Percentiles rank a stretch among this genome's conserved stretches.
Evolutionary conservation across 2,329 filamentous ascomycete species (phyloP).

Genomic region (Alternaria arborescens): DNA sequence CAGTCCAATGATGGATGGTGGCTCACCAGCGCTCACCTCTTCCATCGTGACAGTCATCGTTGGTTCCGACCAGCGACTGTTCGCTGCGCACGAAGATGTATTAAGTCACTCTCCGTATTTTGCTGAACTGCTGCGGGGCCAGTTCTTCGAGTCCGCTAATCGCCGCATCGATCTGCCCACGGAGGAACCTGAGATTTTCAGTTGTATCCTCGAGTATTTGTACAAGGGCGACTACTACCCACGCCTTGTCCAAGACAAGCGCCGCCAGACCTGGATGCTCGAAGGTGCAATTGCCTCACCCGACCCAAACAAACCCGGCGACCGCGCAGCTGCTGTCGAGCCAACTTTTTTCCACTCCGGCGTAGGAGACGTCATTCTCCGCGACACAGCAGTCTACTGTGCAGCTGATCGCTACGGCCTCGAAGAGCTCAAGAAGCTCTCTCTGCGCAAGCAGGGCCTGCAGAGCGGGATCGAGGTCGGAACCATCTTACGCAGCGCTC

Average conservation of each 20-base stretch:
- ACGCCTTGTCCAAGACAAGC: conserved; percentile 85
- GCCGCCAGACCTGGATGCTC: conserved; percentile 86
- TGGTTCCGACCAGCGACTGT: conserved; percentile 84
- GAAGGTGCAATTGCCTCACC: conserved; percentile 72
- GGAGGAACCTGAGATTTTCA: conserved; percentile 90
- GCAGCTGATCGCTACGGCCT: conserved; percentile 89
- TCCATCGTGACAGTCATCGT: conserved; percentile 89
- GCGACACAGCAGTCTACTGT: conserved; percentile 95
- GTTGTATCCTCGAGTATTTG: conserved; percentile 91
- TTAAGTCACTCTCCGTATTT: conserved; percentile 88
- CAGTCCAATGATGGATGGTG: conserved; percentile 61
- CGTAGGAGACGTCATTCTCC: conserved; percentile 78
- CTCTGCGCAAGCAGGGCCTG: conserved; percentile 92
- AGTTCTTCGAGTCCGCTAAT: conserved; percentile 74
- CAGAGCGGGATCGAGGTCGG: conserved; percentile 91
- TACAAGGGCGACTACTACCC: conserved; percentile 98
- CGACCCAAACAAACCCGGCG: conserved; percentile 63
- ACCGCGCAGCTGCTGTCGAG: conserved; percentile 67
- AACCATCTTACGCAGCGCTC: conserved; percentile 89
- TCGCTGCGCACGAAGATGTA: conserved; percentile 94
- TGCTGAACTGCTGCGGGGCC: conserved; percentile 72
- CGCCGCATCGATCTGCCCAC: conserved; percentile 81
- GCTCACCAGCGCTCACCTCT: conserved; percentile 63
- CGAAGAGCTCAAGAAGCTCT: conserved; percentile 89
- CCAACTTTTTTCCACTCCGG: conserved; percentile 80